Conservation (phyloP, 2,329 filamentous ascomycete species). For the Helotiales sp. region DNA sequence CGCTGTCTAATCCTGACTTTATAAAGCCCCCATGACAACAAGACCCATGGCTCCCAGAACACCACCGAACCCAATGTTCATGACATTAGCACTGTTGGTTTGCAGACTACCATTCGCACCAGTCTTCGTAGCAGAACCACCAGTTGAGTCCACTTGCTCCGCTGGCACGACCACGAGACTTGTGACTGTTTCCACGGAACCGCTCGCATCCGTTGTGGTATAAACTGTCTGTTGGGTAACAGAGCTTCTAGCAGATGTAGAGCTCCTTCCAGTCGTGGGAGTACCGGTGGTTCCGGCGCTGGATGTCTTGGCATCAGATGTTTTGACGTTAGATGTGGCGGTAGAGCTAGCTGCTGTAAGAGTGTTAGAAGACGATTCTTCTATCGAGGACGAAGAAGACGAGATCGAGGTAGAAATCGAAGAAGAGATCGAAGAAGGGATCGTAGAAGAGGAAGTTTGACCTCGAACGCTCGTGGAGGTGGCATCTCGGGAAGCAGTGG, state of each 20-base stretch:
- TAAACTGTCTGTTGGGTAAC: conserved; percentile 28
- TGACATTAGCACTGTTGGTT: conserved; percentile 20
- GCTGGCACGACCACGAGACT: conserved; percentile 29
- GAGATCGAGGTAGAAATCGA: neutral
- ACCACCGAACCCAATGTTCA: conserved; percentile 17
- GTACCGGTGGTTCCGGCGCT: too few species aligned
- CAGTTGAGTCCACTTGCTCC: conserved; percentile 18
- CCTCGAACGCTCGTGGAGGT: neutral
- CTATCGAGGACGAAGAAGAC: conserved; percentile 3
- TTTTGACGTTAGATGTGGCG: conserved; percentile 5
- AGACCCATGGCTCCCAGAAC: conserved; percentile 27
- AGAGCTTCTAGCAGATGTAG: conserved; percentile 10
- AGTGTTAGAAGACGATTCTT: conserved; percentile 14
- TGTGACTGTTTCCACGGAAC: conserved; percentile 28
- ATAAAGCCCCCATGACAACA: conserved; percentile 23
- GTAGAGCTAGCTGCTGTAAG: conserved; percentile 11
- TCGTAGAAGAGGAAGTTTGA: conserved; percentile 4
- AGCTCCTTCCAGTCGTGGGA: neutral
- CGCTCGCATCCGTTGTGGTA: conserved; percentile 30
- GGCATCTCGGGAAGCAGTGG: conserved; percentile 1
- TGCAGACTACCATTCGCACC: conserved; percentile 26
- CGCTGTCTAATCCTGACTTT: conserved; percentile 3
- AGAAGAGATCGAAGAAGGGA: neutral
- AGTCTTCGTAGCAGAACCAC: conserved; percentile 11
- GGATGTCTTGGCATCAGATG: conserved; percentile 6